phyloP scores from a whole-genome alignment of 192 early-diverging fungal species.

The Coemansia guatemalensis region DNA sequence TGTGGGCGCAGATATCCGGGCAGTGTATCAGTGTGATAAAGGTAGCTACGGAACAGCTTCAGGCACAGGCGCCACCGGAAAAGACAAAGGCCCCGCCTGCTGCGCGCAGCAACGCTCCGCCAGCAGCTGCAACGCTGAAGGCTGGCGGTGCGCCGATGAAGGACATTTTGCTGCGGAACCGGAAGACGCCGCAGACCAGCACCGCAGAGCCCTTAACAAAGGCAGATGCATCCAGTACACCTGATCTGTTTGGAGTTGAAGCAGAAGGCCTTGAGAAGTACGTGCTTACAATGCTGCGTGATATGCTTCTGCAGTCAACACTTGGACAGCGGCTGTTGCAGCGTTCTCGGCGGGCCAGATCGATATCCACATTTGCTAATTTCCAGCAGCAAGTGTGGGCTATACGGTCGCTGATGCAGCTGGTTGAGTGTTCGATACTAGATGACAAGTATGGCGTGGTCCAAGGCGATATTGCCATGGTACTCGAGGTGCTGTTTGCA shows the following conservation, averaged over 20 bases:
- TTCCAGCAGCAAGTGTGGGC: constrained; percentile 55
- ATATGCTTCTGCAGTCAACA: constrained; percentile 38
- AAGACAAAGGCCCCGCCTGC: constrained; percentile 8
- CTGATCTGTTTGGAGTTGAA: constrained; percentile 43
- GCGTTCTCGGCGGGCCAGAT: constrained; percentile 27
- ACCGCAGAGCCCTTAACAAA: background rate
- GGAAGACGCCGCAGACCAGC: background rate
- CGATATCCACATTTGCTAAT: constrained; percentile 37
- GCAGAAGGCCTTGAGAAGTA: constrained; percentile 54
- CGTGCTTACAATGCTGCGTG: constrained; percentile 38
- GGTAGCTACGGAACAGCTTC: constrained; percentile 29
- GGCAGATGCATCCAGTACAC: background rate
- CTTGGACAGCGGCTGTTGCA: constrained; percentile 34
- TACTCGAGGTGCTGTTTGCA: constrained; percentile 33
- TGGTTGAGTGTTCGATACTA: constrained; percentile 41
- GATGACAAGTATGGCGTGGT: constrained; percentile 53
- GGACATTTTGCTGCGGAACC: constrained; percentile 32
- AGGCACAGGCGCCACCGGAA: constrained; percentile 20
- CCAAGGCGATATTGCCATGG: constrained; percentile 36
- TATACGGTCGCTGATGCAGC: constrained; percentile 39
- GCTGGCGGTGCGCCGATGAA: constrained; percentile 39
- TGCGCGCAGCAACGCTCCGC: background rate
- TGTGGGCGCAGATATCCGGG: constrained; percentile 45
- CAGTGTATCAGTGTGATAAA: constrained; percentile 42
- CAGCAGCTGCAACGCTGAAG: background rate